Conservation (phyloP, 2,329 filamentous ascomycete genomes). For the Alternaria metachromatica region DNA sequence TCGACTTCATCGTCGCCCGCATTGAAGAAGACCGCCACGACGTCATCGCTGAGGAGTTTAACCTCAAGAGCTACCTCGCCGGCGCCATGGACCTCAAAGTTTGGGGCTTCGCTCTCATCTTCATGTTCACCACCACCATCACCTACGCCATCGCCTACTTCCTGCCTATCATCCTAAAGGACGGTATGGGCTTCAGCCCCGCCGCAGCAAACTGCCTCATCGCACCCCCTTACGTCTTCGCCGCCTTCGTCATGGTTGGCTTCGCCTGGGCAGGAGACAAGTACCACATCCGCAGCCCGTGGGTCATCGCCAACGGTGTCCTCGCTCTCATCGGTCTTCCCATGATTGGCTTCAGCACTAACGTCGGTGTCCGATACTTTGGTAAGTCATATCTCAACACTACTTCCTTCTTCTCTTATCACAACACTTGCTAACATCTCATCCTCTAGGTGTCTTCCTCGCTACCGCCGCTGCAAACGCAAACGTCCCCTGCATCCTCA, state of each 20-base stretch:
- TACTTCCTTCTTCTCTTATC: no score
- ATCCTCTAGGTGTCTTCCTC: slow-evolving; percentile 63
- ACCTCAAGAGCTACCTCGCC: slow-evolving; percentile 25
- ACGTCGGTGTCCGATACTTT: slow-evolving; percentile 68
- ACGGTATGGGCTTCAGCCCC: slow-evolving; percentile 37
- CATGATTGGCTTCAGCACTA: slow-evolving; percentile 72
- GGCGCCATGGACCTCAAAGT: slow-evolving; percentile 30
- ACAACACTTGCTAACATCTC: no score
- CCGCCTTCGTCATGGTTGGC: slow-evolving; percentile 50
- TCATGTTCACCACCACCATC: slow-evolving; percentile 33
- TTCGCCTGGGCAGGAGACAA: slow-evolving; percentile 70
- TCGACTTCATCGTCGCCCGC: slow-evolving; percentile 35
- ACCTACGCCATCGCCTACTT: slow-evolving; percentile 42
- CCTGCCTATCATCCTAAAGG: slow-evolving; percentile 38
- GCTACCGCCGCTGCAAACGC: slow-evolving; percentile 75
- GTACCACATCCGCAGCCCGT: slow-evolving; percentile 69
- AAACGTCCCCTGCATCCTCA: slow-evolving; percentile 75
- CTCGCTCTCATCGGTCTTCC: slow-evolving; percentile 72
- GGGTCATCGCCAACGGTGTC: slow-evolving; percentile 70
- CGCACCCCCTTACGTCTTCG: slow-evolving; percentile 38
- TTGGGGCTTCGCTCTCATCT: slow-evolving; percentile 30
- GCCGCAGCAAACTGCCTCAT: slow-evolving; percentile 35
- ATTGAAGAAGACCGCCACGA: slow-evolving; percentile 37
- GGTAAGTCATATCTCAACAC: background rate
- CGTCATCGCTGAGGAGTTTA: slow-evolving; percentile 37